A percentile compares a stretch with the other conserved stretches of the same genome.
These are phyloP conservation scores for Aleurites moluccanus DNA, from an alignment of 441 rosid species.

Conservation along the genomic window DNA sequence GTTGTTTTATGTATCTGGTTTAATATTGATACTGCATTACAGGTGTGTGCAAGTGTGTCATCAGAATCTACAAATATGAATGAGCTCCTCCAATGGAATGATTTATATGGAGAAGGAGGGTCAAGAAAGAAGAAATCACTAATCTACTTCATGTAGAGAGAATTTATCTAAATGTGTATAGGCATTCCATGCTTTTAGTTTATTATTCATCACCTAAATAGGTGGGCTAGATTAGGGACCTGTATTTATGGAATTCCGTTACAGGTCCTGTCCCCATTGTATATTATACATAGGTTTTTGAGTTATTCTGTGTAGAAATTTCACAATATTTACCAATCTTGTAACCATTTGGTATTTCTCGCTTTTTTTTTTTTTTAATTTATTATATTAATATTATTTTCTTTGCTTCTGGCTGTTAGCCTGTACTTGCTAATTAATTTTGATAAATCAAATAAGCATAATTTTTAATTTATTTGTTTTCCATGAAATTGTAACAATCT, in stretches of 20 bases:
- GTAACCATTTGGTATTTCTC: slow-evolving; percentile 12
- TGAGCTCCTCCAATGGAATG: slow-evolving; percentile 97
- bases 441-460: slow-evolving; percentile 23
- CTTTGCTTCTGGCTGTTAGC: background rate
- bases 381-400: background rate
- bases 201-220: slow-evolving; percentile 24
- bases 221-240: slow-evolving; percentile 28
- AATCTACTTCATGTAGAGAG: slow-evolving; percentile 94
- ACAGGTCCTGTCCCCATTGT: slow-evolving; percentile 34
- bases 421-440: slow-evolving; percentile 33
- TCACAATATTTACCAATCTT: slow-evolving; percentile 13
- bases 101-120: slow-evolving; percentile 98
- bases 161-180: slow-evolving; percentile 32
- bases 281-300: slow-evolving; percentile 39
- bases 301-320: slow-evolving; percentile 20
- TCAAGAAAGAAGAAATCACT: slow-evolving; percentile 90
- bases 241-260: slow-evolving; percentile 28
- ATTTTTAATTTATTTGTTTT: too few relatives aligned
- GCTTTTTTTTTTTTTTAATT: too few relatives aligned
- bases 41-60: slow-evolving; percentile 99
- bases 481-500: background rate
- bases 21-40: slow-evolving; percentile 12
- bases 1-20: background rate
- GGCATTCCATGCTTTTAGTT: slow-evolving; percentile 28
- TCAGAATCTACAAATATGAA: slow-evolving; percentile 93